Evolutionary conservation across 2,329 filamentous ascomycete genomes (phyloP), one percentile per base, ranked within the genome.

Genomic region (Ceratocystis eucalypticola): DNA sequence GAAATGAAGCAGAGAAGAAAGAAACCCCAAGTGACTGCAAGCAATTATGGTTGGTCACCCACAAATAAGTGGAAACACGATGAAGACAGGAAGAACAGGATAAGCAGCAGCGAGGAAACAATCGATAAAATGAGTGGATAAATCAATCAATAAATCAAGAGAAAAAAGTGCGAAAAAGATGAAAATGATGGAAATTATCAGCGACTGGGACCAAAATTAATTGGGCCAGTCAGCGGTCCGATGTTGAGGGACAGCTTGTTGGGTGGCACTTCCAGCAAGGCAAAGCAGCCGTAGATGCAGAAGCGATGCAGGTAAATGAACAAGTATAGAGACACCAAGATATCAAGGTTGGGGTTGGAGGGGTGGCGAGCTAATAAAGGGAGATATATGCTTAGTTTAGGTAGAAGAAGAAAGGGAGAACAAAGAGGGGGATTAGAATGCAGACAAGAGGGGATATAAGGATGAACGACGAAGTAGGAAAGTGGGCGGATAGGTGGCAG

Each of bases 31-130:
- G 62, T 22, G 59, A 46, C 33, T 62, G 59, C 10, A 62, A 25
- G 30, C 22, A n/a, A 28, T 10, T 62, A 37, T 20, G 55, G 55
- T 25, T 33, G 55, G 55, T 25, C 55, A 37, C 30, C 55, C 55
- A 59, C 59, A 62, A 62, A 62, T 41, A 62, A 41, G 59, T 59
- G 55, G 55, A 17, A 30, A 59, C 55, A 45, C 59, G 59, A 62
- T 41, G 59, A 62, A 62, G 37, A 45, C 5, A 45, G 59, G n/a
- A 64, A 64, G 37, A n/a, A 64, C 17, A 12, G 45, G 25, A 48
- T 12, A 20, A 64, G 45, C 30, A 41, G 25, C 17, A 41, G 48
- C 28, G 28, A 41, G 44, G 30, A 64, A 41, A 37, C 50, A 53
- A 64, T 37, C 41, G 28, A 25, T 20, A 44, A 44, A 55, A 33